phyloP scores from a whole-genome alignment of 495 filamentous ascomycete genomes.

The Ascodesmis nigricans region DNA sequence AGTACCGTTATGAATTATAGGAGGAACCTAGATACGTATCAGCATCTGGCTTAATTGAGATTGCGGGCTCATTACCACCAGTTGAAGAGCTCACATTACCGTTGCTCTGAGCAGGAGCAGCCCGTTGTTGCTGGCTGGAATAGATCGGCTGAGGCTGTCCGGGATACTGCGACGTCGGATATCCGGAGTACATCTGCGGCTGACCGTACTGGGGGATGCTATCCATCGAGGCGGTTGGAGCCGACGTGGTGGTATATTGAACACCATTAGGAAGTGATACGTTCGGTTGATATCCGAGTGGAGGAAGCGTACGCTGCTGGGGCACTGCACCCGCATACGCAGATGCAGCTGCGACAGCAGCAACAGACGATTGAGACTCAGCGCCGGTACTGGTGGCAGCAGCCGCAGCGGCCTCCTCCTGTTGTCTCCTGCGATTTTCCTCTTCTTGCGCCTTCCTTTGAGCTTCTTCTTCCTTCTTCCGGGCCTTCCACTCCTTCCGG shows the following conservation, averaged over 20 bases:
- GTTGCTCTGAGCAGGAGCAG: slow-evolving; percentile 13
- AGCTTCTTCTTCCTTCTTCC: slow-evolving; percentile 95
- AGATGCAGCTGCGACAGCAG: slow-evolving; percentile 7
- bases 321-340: slow-evolving; percentile 15
- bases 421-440: slow-evolving; percentile 11
- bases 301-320: slow-evolving; percentile 15
- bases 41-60: slow-evolving; percentile 16
- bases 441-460: slow-evolving; percentile 81
- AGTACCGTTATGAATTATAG: slow-evolving; percentile 3
- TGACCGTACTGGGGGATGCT: slow-evolving; percentile 18
- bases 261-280: slow-evolving; percentile 11
- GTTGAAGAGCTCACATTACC: slow-evolving; percentile 5
- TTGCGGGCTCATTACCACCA: slow-evolving; percentile 14
- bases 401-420: slow-evolving; percentile 10
- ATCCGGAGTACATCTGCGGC: slow-evolving; percentile 14
- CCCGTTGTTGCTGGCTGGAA: slow-evolving; percentile 13
- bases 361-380: slow-evolving; percentile 8
- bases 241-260: slow-evolving; percentile 13
- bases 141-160: slow-evolving; percentile 17
- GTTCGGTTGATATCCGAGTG: slow-evolving; percentile 10
- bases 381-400: slow-evolving; percentile 7
- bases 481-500: slow-evolving; percentile 94
- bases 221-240: slow-evolving; percentile 20
- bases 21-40: slow-evolving; percentile 16
- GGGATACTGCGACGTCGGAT: slow-evolving; percentile 10